Base-by-base conservation (phyloP, 345 rosid species). In the Clarkia xantiana region DNA sequence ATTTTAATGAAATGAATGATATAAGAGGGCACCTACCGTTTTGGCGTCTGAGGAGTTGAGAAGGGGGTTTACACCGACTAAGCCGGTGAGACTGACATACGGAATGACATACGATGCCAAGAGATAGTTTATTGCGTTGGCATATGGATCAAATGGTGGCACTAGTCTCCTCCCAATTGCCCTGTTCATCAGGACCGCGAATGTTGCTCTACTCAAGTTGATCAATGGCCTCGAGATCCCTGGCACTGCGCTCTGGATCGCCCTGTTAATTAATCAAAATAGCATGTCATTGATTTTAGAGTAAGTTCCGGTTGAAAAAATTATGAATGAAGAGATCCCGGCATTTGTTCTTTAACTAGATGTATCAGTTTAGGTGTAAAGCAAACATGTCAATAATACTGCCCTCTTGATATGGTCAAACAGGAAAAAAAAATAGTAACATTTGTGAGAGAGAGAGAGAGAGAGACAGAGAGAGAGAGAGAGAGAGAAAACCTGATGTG, bases 141-240 rank as follows among this genome's bases (percentile, higher is more conserved):
- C 75, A 47, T 82, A 90, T n/a, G 94, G 86, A 47, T 90, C 72
- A 20, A 86, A 90, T 11, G 88, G 81, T 9, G 94, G 95, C 13
- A 12, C 1, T 52, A 81, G 51, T 4, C 50, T 43, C 49, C 12
- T 64, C 42, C 81, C 86, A 12, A 86, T 55, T 43, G 97, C 97
- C 6, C 40, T 42, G 61, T 81, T 63, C 34, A 83, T 69, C 45
- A 65, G 68, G 25, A 58, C 52, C 2, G 84, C 82, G 69, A 90
- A 86, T 19, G 80, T 19, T 20, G 54, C 42, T 43, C 63, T 61
- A 52, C 95, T 80, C 61, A 90, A 52, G 70, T 82, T 81, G 58
- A 86, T 58, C 55, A 67, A 63, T 52, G 94, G 97, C 72, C 95
- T 77, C 40, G 95, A 79, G 42, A 83, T 86, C 53, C 96, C 91